Evolutionary conservation across 306 rosid species (phyloP).

Genomic region (Bauhinia variegata): DNA sequence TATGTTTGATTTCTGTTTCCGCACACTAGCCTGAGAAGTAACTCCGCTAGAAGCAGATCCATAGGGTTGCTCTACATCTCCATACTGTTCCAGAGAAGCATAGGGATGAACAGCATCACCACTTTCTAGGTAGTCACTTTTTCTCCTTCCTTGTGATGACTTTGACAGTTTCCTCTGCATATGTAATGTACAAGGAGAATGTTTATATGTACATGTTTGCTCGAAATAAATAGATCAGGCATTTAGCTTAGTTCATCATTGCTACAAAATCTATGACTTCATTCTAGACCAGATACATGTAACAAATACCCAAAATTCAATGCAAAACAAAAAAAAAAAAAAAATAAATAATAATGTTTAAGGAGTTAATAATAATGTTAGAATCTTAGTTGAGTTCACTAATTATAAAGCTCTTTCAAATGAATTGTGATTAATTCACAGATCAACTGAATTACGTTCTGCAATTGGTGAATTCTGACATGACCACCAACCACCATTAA

Average conservation of each 20-base stretch:
- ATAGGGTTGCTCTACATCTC: constrained; percentile 36
- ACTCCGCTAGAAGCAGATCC: constrained; percentile 49
- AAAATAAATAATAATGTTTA: too few relatives aligned
- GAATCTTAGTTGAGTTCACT: background rate
- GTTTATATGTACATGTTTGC: constrained; percentile 8
- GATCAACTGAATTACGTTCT: background rate
- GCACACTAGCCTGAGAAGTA: constrained; percentile 44
- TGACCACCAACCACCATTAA: constrained; percentile 6
- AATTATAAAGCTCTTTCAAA: background rate
- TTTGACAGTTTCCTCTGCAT: constrained; percentile 51
- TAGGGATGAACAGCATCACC: constrained; percentile 43
- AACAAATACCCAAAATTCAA: constrained; percentile 12
- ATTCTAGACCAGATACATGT: constrained; percentile 25
- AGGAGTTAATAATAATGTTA: constrained; percentile 14
- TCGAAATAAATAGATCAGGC: constrained; percentile 13
- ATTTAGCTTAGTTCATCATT: constrained; percentile 24
- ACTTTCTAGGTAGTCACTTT: constrained; percentile 40
- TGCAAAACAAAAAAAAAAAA: too few relatives aligned
- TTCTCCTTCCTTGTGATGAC: constrained; percentile 44
- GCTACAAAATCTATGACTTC: constrained; percentile 8
- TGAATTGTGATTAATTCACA: constrained; percentile 12
- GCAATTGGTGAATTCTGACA: constrained; percentile 7
- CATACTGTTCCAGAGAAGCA: constrained; percentile 39
- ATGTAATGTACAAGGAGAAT: constrained; percentile 32
- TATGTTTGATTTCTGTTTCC: constrained; percentile 38